These are phyloP conservation scores for Xylaria sp. DNA, from an alignment of 2,329 filamentous ascomycete species.

Conservation along the genomic window DNA sequence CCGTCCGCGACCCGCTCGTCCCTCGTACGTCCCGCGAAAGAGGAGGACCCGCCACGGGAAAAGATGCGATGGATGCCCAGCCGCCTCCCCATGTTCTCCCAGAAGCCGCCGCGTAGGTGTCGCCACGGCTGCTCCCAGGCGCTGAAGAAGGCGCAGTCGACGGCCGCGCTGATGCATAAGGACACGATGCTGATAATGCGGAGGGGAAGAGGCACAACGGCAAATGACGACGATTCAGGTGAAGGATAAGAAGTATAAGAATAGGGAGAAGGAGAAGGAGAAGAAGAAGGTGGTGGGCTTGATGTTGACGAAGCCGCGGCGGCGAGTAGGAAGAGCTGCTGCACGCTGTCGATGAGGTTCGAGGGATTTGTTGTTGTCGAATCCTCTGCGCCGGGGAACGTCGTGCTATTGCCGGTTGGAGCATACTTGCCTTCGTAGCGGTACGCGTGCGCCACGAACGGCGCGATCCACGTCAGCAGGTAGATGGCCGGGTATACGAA, in stretches of 20 bases:
- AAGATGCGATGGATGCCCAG: conserved; percentile 37
- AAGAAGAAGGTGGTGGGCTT: neutral
- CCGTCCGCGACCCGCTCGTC: conserved; percentile 57
- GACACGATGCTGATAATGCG: conserved; percentile 66
- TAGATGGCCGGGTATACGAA: conserved; percentile 83
- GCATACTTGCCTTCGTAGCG: conserved; percentile 57
- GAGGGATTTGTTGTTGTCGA: neutral
- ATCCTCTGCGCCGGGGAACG: neutral
- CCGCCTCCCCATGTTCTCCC: conserved; percentile 45
- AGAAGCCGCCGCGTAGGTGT: conserved; percentile 57
- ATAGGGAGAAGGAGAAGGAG: neutral
- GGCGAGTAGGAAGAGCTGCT: neutral
- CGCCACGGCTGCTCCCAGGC: conserved; percentile 78
- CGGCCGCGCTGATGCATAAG: conserved; percentile 72
- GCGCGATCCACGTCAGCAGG: conserved; percentile 76
- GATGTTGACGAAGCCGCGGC: neutral
- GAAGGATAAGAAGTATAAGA: neutral
- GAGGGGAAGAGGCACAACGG: conserved; percentile 65
- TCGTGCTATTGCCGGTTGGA: conserved; percentile 2
- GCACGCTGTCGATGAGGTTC: neutral
- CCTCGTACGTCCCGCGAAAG: conserved; percentile 18
- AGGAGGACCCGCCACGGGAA: conserved; percentile 47
- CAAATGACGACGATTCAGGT: neutral
- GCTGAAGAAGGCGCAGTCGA: conserved; percentile 75
- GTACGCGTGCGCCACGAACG: conserved; percentile 73